A percentile compares a stretch with the other conserved stretches of the same genome.
phyloP scores from a whole-genome alignment of 2,329 filamentous ascomycete genomes.

The Diaporthe sp. region DNA sequence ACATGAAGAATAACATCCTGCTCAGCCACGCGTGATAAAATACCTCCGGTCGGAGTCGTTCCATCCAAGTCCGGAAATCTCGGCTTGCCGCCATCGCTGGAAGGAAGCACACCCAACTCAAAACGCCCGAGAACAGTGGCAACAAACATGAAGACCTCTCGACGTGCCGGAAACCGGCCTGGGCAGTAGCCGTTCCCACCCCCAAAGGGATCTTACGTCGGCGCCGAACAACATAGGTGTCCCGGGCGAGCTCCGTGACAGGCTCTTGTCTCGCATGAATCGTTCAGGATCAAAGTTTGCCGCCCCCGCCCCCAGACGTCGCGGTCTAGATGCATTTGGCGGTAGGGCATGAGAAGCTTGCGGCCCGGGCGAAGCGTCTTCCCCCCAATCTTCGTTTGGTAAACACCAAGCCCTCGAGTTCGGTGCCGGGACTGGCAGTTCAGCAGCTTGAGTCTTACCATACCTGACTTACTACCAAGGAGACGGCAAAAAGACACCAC shows the following conservation, averaged over 20 bases:
- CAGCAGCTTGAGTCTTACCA: slow-evolving; percentile 37
- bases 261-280: neutral
- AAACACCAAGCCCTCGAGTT: slow-evolving; percentile 6
- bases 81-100: neutral
- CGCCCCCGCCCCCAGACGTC: neutral
- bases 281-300: neutral
- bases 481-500: slow-evolving; percentile 26
- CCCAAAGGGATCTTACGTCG: neutral
- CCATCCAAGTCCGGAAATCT: neutral
- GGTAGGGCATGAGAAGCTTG: slow-evolving; percentile 14
- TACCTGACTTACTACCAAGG: neutral
- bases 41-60: slow-evolving; percentile 1
- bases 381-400: neutral
- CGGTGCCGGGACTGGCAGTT: slow-evolving; percentile 42
- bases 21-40: neutral
- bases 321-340: neutral
- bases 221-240: too few relatives aligned
- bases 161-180: neutral
- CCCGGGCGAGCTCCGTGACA: neutral
- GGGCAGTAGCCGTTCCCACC: neutral
- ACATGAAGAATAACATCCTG: neutral
- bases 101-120: neutral
- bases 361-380: slow-evolving; percentile 2
- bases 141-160: slow-evolving; percentile 6
- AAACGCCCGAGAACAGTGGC: neutral